Conservation (phyloP, 2,329 filamentous ascomycete genomes). For the Trichoderma asperellum region DNA sequence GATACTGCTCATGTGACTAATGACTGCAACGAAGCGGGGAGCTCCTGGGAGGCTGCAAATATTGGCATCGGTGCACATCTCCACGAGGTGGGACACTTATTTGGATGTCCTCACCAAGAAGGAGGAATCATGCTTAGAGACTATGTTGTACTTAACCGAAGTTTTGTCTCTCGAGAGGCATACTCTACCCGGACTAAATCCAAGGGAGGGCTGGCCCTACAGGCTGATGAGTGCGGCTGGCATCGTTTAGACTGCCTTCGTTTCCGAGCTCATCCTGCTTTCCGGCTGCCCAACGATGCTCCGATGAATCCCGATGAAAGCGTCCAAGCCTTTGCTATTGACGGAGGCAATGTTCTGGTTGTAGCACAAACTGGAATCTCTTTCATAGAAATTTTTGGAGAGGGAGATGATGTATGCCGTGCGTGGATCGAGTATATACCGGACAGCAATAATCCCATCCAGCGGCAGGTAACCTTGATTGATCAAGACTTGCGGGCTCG, state of each 20-base stretch:
- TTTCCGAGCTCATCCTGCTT: constrained; percentile 89
- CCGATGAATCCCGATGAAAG: constrained; percentile 68
- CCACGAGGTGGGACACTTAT: constrained; percentile 86
- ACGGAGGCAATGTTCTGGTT: constrained; percentile 73
- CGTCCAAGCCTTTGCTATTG: constrained; percentile 84
- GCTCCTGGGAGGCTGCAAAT: constrained; percentile 93
- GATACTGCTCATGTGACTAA: constrained; percentile 81
- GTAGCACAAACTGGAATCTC: constrained; percentile 82
- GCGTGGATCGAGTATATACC: constrained; percentile 80
- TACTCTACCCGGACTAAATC: constrained; percentile 86
- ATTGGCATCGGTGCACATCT: constrained; percentile 92
- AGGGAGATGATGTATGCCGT: constrained; percentile 80
- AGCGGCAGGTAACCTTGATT: constrained; percentile 73
- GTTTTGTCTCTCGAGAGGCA: constrained; percentile 79
- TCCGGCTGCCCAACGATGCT: constrained; percentile 78
- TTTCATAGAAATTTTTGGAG: constrained; percentile 79
- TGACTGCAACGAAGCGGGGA: constrained; percentile 83
- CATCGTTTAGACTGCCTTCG: constrained; percentile 86
- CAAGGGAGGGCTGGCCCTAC: constrained; percentile 74
- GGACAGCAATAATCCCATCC: constrained; percentile 62
- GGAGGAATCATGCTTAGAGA: constrained; percentile 91
- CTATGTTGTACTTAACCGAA: constrained; percentile 81
- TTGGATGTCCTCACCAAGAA: constrained; percentile 89
- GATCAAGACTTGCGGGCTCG: constrained; percentile 74
- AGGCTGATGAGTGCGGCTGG: constrained; percentile 86